Evolutionary conservation across 495 filamentous ascomycete species (phyloP).

Genomic region (Aspergillus incahuasiensis): DNA sequence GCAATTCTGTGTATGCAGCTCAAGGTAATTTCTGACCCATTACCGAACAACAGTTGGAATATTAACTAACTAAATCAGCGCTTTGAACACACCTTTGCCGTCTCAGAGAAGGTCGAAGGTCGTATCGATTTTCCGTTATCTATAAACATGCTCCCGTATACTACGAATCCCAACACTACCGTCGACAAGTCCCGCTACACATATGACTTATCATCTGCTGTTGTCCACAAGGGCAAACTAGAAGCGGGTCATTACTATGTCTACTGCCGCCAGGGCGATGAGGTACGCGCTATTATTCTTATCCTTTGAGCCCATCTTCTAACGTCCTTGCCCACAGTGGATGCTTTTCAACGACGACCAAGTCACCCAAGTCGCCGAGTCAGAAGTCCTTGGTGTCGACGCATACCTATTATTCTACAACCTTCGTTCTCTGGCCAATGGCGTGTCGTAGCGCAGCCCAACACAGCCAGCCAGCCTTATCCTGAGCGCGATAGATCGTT

Average conservation of each 20-base stretch:
- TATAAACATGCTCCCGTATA: conserved; percentile 84
- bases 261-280: conserved; percentile 74
- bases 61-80: conserved; percentile 45
- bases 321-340: conserved; percentile 52
- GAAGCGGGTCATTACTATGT: conserved; percentile 86
- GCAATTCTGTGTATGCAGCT: conserved; percentile 88
- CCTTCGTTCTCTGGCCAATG: conserved; percentile 50
- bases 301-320: neutral
- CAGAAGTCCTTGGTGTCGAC: conserved; percentile 73
- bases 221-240: conserved; percentile 80
- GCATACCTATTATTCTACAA: conserved; percentile 90
- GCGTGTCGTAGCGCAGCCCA: conserved; percentile 5
- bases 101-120: conserved; percentile 72
- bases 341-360: conserved; percentile 89
- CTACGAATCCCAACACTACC: conserved; percentile 50
- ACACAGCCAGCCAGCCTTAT: neutral
- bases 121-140: conserved; percentile 78
- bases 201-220: conserved; percentile 79
- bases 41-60: conserved; percentile 1
- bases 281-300: conserved; percentile 30
- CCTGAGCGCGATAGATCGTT: neutral
- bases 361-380: conserved; percentile 71
- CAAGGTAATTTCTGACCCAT: conserved; percentile 62
- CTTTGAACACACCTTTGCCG: conserved; percentile 68
- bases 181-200: conserved; percentile 51